phyloP scores from a whole-genome alignment of 2,329 filamentous ascomycete species.

The Trichoderma sp. region DNA sequence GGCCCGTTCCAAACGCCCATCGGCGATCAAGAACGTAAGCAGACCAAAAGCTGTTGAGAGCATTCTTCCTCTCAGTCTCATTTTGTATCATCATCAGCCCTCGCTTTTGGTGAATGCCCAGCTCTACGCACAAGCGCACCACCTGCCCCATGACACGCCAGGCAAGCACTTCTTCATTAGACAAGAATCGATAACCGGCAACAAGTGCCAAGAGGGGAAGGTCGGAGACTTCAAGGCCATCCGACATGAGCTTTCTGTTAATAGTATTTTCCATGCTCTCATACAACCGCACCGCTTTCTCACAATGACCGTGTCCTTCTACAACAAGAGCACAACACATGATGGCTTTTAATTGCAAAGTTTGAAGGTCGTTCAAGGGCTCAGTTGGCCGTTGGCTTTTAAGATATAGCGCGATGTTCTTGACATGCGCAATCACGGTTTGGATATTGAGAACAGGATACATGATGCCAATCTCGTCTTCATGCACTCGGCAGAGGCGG shows the following conservation, averaged over 20 bases:
- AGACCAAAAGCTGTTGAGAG: slow-evolving; percentile 78
- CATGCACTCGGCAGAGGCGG: slow-evolving; percentile 73
- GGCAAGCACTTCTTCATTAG: slow-evolving; percentile 79
- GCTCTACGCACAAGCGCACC: slow-evolving; percentile 72
- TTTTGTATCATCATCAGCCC: slow-evolving; percentile 68
- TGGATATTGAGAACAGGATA: slow-evolving; percentile 81
- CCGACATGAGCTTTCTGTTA: slow-evolving; percentile 62
- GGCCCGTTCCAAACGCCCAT: slow-evolving; percentile 86
- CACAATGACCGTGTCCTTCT: slow-evolving; percentile 76
- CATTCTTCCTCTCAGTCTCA: slow-evolving; percentile 64
- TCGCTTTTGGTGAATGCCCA: slow-evolving; percentile 79
- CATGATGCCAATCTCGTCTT: slow-evolving; percentile 90
- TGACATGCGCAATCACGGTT: slow-evolving; percentile 67
- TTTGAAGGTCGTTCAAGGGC: slow-evolving; percentile 49
- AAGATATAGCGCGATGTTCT: slow-evolving; percentile 68
- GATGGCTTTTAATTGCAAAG: slow-evolving; percentile 77
- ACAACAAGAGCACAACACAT: slow-evolving; percentile 75
- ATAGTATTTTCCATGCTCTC: slow-evolving; percentile 70
- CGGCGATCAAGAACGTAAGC: slow-evolving; percentile 81
- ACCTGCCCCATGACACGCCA: slow-evolving; percentile 87
- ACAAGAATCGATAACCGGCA: slow-evolving; percentile 74
- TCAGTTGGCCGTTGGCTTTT: slow-evolving; percentile 36
- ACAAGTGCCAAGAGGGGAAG: slow-evolving; percentile 53
- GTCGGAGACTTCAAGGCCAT: slow-evolving; percentile 46
- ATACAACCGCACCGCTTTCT: slow-evolving; percentile 70